Base-by-base conservation (phyloP, 202 grass and related monocot genomes). In the Thinopyrum obtusiflorum region DNA sequence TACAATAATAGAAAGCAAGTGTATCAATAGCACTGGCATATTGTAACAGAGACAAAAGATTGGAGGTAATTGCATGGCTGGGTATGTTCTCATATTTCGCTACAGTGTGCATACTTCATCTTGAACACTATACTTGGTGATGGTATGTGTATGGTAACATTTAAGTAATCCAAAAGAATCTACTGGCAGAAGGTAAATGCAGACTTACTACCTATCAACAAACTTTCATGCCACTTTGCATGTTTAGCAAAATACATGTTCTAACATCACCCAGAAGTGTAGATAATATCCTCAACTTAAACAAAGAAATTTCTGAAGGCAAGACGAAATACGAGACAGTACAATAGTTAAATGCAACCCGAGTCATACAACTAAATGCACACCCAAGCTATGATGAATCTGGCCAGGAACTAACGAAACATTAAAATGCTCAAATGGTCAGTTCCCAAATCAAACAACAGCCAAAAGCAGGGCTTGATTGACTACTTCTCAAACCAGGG, bases 311-410 rank as follows among this genome's bases (percentile, higher is more conserved):
- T 77, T 71, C 17, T 21, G 33, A 40, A 73, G 18, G 55, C 2
- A 65, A 33, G 17, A 11, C 21, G 4, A 63, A 88, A 73, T 76
- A 68, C 21, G 82, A n/a, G 3, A 35, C 3, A 49, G 15, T 63
- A 20, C 62, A 83, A 78, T 37, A 83, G 33, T 83, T 73, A 32
- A 87, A 17, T 65, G 36, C 36, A 37, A 10, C 12, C 20, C 21
- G 6, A 5, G 47, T 72, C 35, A 65, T 42, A 73, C 29, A 33
- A 59, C 39, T 74, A 33, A 83, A 89, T 2, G 13, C 46, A 68
- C 92, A 98, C 93, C 89, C 93, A 87, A 87, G 23, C 93, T 59
- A 39, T 81, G 79, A 39, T 95, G 93, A 84, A 94, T 87, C 37
- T 28, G 93, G 89, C 28, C 9, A 40, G 9, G 10, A 40, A 40